Percentiles rank a stretch among this genome's conserved stretches.
phyloP scores from a whole-genome alignment of 1,139 yeast genomes.

The Diutina siamensis region DNA sequence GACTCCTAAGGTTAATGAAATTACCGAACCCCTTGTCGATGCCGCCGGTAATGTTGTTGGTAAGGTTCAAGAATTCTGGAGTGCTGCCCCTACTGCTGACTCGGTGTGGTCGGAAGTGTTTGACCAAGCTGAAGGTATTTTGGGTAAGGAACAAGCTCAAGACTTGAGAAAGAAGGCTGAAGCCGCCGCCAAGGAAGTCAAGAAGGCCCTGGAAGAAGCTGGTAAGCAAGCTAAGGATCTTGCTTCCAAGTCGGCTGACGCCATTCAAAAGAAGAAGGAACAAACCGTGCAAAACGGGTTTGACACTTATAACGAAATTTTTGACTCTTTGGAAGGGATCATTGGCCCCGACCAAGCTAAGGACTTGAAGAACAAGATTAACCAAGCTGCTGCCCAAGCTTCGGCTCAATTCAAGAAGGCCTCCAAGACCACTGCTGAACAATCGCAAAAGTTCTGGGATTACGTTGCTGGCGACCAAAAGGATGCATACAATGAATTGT shows the following conservation, averaged over 20 bases:
- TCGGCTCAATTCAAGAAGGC: neutral
- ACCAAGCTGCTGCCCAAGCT: neutral
- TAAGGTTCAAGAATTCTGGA: neutral
- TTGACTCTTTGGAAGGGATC: neutral
- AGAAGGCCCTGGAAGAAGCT: neutral
- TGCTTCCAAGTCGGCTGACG: neutral
- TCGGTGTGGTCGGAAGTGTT: neutral
- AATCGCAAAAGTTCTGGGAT: neutral
- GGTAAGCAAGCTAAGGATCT: neutral
- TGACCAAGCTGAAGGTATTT: neutral
- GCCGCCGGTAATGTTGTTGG: neutral
- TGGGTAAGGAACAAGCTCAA: constrained; percentile 2
- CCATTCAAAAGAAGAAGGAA: neutral
- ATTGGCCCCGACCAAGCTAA: neutral
- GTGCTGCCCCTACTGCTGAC: neutral
- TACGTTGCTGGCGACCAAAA: neutral
- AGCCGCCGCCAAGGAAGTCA: neutral
- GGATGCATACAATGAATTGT: neutral
- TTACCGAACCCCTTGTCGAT: neutral
- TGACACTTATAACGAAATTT: constrained; percentile 1
- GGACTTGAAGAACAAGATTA: constrained; percentile 1
- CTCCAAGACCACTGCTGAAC: constrained; percentile 1
- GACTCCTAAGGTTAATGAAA: neutral
- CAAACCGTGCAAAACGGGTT: neutral
- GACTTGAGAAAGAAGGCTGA: neutral